Percentiles rank a stretch among this genome's conserved stretches.
Evolutionary conservation across 345 rosid species (phyloP).

Genomic region (Eucalyptus tenuipes): DNA sequence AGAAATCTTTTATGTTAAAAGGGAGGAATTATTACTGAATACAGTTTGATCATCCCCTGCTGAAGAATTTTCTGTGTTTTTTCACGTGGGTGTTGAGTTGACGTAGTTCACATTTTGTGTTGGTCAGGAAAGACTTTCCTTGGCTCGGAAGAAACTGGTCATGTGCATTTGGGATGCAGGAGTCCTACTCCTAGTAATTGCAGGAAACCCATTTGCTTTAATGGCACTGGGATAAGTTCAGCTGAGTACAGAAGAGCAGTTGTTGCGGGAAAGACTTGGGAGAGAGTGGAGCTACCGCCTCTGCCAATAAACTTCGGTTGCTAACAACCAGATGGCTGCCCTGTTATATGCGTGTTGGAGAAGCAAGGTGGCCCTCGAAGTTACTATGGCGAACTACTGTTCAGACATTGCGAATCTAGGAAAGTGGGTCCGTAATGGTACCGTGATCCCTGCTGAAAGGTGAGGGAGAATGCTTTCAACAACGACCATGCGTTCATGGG

Average conservation of each 20-base stretch:
- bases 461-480: neutral
- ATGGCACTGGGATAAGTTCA: neutral
- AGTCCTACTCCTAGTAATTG: neutral
- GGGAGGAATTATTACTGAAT: neutral
- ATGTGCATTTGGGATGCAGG: neutral
- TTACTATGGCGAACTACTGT: neutral
- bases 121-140: neutral
- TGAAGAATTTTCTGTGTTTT: neutral
- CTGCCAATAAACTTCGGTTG: neutral
- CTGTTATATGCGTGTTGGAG: neutral
- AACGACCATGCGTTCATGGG: neutral
- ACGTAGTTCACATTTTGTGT: neutral
- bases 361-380: neutral
- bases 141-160: neutral
- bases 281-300: neutral
- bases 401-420: neutral
- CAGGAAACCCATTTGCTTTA: neutral
- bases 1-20: too few species aligned
- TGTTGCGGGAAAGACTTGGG: neutral
- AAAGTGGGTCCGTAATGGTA: neutral
- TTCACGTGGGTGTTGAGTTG: neutral
- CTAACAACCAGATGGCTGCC: neutral
- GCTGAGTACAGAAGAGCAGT: neutral
- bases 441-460: neutral
- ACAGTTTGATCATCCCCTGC: neutral